Evolutionary conservation across 148 eudicot genomes (phyloP), one percentile per base, ranked within the genome.

Genomic region (Limonium bicolor): DNA sequence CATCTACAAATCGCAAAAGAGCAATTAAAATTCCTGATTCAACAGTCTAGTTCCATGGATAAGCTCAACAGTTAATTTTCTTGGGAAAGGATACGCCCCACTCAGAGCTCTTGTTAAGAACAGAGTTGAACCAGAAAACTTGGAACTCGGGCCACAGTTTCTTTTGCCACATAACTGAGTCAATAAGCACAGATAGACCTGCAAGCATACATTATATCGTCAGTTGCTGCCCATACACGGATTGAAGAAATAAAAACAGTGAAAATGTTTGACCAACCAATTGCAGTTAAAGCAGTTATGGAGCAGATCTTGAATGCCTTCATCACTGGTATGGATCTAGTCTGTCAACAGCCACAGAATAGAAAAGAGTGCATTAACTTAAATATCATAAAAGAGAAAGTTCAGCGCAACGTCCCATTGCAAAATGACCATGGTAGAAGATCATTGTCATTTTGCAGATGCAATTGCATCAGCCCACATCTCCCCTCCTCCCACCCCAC

Each of bases 41-140:
- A n/a, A n/a, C n/a, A n/a, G n/a, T n/a, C n/a, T n/a, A 30, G 13
- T 50, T 36, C 12, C 41, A 40, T 1, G 31, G 2, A 35, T 20
- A n/a, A n/a, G n/a, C n/a, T n/a, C n/a, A n/a, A n/a, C n/a, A n/a
- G n/a, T n/a, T n/a, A n/a, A n/a, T n/a, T n/a, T n/a, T n/a, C n/a
- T n/a, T n/a, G n/a, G 35, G 3, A 50, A 74, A 80, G 95, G 97
- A 90, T 90, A 90, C 97, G 56, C 97, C 97, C 97, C 97, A 90
- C 64, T 84, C 95, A 30, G 97, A 90, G 72, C 97, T 90, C 51
- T 68, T 65, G 58, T 90, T 80, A 59, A 80, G 70, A 60, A 84
- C 74, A 12, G 97, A 90, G 58, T 90, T 90, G 70, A 90, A 90
- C 97, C 95, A 90, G 20, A 90, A 62, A 48, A 90, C 97, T 70